Evolutionary conservation across 208 protist species (phyloP), one percentile per base, ranked within the genome.

Genomic region (Wallacemonas sp.): DNA sequence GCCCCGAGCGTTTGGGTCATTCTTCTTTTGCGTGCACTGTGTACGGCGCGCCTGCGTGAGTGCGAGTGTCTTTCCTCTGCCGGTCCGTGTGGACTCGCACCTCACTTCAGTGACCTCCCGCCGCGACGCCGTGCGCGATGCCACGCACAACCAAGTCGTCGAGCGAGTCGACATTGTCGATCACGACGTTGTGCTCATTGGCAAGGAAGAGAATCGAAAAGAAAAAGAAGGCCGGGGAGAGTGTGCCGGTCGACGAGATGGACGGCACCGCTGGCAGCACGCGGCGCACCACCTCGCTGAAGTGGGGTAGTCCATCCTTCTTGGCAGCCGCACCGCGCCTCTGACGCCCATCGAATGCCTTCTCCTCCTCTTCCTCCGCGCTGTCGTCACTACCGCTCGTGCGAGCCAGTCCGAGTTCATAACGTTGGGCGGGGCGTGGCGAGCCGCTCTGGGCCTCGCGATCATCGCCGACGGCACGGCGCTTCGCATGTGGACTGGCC

Each of bases 161-260:
- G 32, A 92, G 54, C 21, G 52, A 61, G 24, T 63, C 61, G 4
- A 88, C 83, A 61, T 81, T 92, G 53, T 85, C 78, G 30, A 96
- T 66, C 52, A 91, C 55, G n/a, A 96, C 68, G 42, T 85, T 88
- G 69, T 92, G 84, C 71, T 93, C 88, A 32, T 96, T 96, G 10
- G 88, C 86, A 22, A 96, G 63, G 57, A 96, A 96, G 1, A 96
- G 68, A 39, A 96, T 85, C 5, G 85, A 96, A 48, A 96, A 96
- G 80, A 94, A 96, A 58, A 96, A 89, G 58, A 96, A 96, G 26
- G 91, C 91, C 3, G 91, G 91, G 2, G 91, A 96, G 1, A 96
- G 68, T 13, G 81, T 90, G 57, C 87, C 86, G 19, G 85, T 87
- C 2, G 87, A 81, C 19, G 82, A 91, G 46, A 96, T 76, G 27